Evolutionary conservation across 192 early-diverging fungal species (phyloP), one percentile per base, ranked within the genome.

Genomic region (Entomortierella beljakovae): DNA sequence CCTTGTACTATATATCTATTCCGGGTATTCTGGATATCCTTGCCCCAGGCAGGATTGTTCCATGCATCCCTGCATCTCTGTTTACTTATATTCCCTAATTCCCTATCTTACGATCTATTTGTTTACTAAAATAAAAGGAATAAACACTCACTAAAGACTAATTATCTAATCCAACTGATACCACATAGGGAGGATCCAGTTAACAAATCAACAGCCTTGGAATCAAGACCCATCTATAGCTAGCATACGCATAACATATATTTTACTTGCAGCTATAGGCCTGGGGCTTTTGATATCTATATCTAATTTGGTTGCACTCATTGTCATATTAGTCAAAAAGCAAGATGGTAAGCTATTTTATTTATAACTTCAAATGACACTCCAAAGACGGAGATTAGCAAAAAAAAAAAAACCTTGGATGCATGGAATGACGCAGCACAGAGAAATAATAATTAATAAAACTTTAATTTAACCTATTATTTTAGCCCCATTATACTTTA

Each of bases 261-360:
- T 67, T 7, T 28, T 75, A 0, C 57, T 68, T 52, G 59, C 67
- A 57, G 10, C 42, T 1, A 58, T 75, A 34, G 49, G 25, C 2
- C 49, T 75, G 16, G 72, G 64, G 16, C 42, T 67, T 23, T 33
- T 75, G 52, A 68, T 68, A 18, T 68, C 72, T 15, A 29, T 75
- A 22, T 52, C 72, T 46, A 61, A 67, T 43, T n/a, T 66, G 42
- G 32, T 64, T 11, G 40, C 72, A n/a, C 23, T 74, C 22, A 15
- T 52, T 26, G n/a, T 68, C 56, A n/a, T 75, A 11, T 43, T 67
- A 52, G 56, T 61, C 40, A 67, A 61, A 35, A 40, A 72, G 20
- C 56, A 34, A 2, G 48, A 72, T 48, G 64, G 72, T 75, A 61
- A 61, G 72, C 55, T 32, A 18, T 7, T 23, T 35, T 32, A 2